Evolutionary conservation across 164 flowering plant species (phyloP).

Genomic region (Brasenia schreberi): DNA sequence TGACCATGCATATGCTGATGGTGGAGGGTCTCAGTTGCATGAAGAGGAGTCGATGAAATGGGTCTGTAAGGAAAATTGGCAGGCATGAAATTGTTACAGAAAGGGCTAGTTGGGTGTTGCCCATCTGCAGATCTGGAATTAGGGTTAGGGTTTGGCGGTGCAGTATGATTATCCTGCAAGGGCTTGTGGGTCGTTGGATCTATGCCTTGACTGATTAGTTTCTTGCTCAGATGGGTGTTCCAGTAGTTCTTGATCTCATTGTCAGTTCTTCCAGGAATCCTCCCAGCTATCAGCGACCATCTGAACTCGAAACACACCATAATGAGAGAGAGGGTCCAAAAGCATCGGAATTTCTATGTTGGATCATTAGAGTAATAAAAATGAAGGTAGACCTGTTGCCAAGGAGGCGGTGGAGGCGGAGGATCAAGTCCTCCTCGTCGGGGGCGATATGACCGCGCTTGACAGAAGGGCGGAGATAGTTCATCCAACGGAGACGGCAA

Average conservation of each 20-base stretch:
- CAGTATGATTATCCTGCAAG: background rate
- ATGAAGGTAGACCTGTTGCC: background rate
- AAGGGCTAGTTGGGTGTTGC: background rate
- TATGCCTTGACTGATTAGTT: background rate
- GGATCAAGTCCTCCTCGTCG: slow-evolving; percentile 1
- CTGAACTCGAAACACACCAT: too few species aligned
- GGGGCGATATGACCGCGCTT: slow-evolving; percentile 1
- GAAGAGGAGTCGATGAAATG: background rate
- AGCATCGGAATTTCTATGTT: background rate
- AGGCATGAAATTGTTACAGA: background rate
- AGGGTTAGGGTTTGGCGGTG: background rate
- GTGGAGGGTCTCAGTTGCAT: background rate
- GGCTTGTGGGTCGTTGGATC: background rate
- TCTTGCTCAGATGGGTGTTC: background rate
- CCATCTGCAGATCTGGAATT: background rate
- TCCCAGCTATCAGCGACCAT: too few species aligned
- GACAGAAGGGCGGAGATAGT: background rate
- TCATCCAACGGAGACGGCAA: background rate
- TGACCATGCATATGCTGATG: background rate
- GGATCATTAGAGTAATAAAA: background rate
- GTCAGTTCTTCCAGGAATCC: too few species aligned
- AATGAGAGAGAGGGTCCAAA: background rate
- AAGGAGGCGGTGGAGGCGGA: background rate
- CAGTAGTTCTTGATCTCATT: too few species aligned
- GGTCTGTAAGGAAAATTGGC: background rate